Evolutionary conservation across 2,329 filamentous ascomycete species (phyloP), one percentile per base, ranked within the genome.

Genomic region (Tolypocladium sp.): DNA sequence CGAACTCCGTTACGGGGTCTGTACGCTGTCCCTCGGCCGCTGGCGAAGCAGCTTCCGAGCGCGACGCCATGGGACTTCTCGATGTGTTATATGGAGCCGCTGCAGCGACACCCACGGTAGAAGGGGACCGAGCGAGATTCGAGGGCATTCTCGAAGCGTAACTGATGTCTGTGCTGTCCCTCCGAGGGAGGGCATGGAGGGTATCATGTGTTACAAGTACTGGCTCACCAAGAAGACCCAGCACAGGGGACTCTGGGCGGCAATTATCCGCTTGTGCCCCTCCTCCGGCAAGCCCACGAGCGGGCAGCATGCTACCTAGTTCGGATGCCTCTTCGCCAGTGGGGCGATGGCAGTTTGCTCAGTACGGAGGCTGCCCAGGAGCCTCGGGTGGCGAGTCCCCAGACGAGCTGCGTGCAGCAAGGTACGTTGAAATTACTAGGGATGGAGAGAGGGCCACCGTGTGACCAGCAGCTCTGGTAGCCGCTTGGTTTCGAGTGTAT

Each of bases 181-280:
- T 57, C 53, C 13, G n/a, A 17, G n/a, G 42, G 46, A 33, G 37
- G 27, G 13, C 25, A 44, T 40, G 58, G 38, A 35, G 58, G 55
- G 55, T 25, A 22, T 52, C 51, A 40, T 55, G 22, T 40, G 51
- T 55, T 57, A 44, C 46, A 59, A 57, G 55, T 53, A 59, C 44
- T 52, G 55, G 27, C 37, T 55, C 33, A 55, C n/a, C 12, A 27
- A 55, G 33, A 38, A 54, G 42, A 44, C 22, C 33, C n/a, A 54
- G 22, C 33, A 25, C 33, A 55, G 35, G n/a, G 35, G 12, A 40
- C 2, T 40, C n/a, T 15, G 53, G 12, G 35, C n/a, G 35, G 37
- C 53, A 27, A n/a, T 27, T 22, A 15, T 37, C 30, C 30, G 30
- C 30, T 20, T 22, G 10, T 15, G 20, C 49, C 10, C 30, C 20